Conservation (phyloP, 2,329 filamentous ascomycete genomes). For the Didymella exigua region DNA sequence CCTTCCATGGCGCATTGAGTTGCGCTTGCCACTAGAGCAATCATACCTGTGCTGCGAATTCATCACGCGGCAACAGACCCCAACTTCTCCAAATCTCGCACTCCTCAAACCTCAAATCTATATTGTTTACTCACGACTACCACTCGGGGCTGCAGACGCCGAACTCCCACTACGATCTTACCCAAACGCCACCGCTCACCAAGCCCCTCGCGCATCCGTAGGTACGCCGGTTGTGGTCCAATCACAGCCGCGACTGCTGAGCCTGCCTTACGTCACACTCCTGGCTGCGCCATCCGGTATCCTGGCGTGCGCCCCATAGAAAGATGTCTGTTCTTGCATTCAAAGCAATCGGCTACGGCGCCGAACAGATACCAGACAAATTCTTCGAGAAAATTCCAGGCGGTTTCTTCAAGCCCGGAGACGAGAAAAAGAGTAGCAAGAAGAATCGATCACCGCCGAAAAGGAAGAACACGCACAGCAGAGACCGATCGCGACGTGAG, state of each 20-base stretch:
- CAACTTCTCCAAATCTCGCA: conserved; percentile 3
- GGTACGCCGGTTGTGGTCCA: conserved; percentile 30
- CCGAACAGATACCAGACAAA: conserved; percentile 47
- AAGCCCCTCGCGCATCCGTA: conserved; percentile 25
- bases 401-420: conserved; percentile 44
- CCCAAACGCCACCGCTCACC: conserved; percentile 33
- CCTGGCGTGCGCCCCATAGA: conserved; percentile 25
- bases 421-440: conserved; percentile 35
- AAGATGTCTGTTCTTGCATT: conserved; percentile 46
- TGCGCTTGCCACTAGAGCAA: conserved; percentile 8
- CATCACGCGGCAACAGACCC: background rate
- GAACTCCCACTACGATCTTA: conserved; percentile 17
- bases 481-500: conserved; percentile 33
- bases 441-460: conserved; percentile 26
- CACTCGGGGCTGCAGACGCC: conserved; percentile 10
- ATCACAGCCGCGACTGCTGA: conserved; percentile 35
- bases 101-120: conserved; percentile 14
- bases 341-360: conserved; percentile 48
- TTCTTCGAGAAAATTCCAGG: conserved; percentile 47
- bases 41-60: conserved; percentile 1
- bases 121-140: conserved; percentile 16
- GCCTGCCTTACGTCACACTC: conserved; percentile 41
- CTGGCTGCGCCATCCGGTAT: conserved; percentile 30
- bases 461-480: conserved; percentile 21
- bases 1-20: conserved; percentile 2